A percentile compares a stretch with the other conserved stretches of the same genome.
phyloP scores from a whole-genome alignment of 176 grass and related monocot species.

The Aegilops tauschii region DNA sequence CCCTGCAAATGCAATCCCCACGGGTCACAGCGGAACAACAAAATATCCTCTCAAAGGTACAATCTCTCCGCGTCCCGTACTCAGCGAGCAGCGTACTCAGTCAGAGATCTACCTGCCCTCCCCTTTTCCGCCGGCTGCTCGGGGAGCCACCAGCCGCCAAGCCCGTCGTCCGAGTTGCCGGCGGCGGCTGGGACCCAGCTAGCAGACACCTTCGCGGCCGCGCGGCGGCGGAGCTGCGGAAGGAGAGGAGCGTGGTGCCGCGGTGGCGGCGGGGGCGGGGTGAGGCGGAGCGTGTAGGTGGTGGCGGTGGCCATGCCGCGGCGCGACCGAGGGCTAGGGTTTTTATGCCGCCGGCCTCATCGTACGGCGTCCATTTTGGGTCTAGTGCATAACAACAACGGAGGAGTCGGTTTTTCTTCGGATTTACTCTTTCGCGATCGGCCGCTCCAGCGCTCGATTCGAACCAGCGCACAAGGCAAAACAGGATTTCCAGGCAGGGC shows the following conservation, averaged over 20 bases:
- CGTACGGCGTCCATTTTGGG: constrained; percentile 13
- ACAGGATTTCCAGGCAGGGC: too few relatives aligned
- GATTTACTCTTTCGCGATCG: too few relatives aligned
- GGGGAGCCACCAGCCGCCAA: constrained; percentile 41
- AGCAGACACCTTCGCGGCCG: neutral
- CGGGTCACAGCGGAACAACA: neutral
- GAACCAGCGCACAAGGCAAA: too few relatives aligned
- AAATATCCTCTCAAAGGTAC: constrained; percentile 3
- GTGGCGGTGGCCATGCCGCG: constrained; percentile 28
- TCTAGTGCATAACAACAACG: neutral
- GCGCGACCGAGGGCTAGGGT: constrained; percentile 24
- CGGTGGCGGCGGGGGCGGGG: constrained; percentile 7
- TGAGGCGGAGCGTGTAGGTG: constrained; percentile 34
- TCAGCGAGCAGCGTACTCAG: neutral
- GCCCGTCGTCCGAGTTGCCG: constrained; percentile 14
- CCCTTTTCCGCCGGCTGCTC: constrained; percentile 16
- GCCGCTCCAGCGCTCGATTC: too few relatives aligned
- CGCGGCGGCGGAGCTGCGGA: neutral
- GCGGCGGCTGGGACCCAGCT: constrained; percentile 23
- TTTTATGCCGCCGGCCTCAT: constrained; percentile 4
- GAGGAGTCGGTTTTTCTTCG: too few relatives aligned
- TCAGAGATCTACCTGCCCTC: constrained; percentile 6
- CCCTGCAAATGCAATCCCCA: constrained; percentile 37
- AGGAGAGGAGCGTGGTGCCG: neutral
- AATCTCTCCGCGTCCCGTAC: neutral